Evolutionary conservation across 441 rosid species (phyloP), one percentile per base, ranked within the genome.

Genomic region (Kokia cookei): DNA sequence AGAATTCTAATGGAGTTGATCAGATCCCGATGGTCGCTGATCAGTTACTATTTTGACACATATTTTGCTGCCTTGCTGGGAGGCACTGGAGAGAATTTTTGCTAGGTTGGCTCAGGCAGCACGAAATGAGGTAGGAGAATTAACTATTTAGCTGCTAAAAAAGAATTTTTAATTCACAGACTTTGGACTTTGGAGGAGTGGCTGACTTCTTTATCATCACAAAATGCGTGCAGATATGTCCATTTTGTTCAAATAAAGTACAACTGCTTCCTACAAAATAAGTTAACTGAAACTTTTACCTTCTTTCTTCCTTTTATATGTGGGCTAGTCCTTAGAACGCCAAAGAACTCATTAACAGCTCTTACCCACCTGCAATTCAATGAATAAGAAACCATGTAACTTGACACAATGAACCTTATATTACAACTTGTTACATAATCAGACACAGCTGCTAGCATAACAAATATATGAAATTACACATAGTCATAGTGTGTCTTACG

Each of bases 361-460:
- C 96, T 87, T 60, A 86, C 90, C 98, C 98, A 92, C 96, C 98
- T 93, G 86, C 83, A 82, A 75, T 50, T 45, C 67, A 69, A 83
- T 14, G 14, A 47, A 77, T 40, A 80, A 62, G 63, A 60, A 62
- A 57, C 48, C 10, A 58, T 68, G 32, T 17, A 72, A 10, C 19
- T 13, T 13, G 17, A 70, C 61, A 55, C 60, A 72, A 19, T 54
- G 65, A 32, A 22, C 59, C 35, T 43, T 26, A 60, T 22, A 66
- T 17, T 5, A 9, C 43, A 17, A 73, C 29, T 32, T 19, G 59
- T 57, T 2, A 43, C 14, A 47, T 4, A 19, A 65, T 48, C 27
- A 65, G 29, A 26, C 14, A 53, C 26, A 17, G 12, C 17, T 65
- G 55, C 24, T 59, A 32, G 22, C 13, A 7, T 4, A 19, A 66